A percentile compares a stretch with the other conserved stretches of the same genome.
These are phyloP conservation scores for Trichoderma koningiopsis DNA, from an alignment of 2,329 filamentous ascomycete species.

Conservation along the genomic window DNA sequence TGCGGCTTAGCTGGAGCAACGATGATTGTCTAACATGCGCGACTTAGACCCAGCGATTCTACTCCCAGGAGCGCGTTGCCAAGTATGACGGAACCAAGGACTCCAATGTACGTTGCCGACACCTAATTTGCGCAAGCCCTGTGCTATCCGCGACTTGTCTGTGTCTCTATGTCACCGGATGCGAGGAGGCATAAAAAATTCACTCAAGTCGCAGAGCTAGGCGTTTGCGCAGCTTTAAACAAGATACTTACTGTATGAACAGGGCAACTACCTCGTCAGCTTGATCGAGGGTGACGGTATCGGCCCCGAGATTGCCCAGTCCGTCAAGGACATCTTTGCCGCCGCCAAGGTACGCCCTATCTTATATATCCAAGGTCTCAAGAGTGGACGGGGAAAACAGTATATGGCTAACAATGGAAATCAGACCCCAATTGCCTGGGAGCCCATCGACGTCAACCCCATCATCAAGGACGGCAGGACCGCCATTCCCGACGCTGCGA, in stretches of 20 bases:
- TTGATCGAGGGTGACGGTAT: conserved; percentile 99
- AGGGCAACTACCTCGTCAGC: conserved; percentile 95
- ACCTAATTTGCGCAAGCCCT: conserved; percentile 25
- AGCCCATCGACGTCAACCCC: conserved; percentile 94
- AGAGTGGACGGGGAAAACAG: not conserved
- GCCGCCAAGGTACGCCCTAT: conserved; percentile 75
- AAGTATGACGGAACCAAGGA: conserved; percentile 93
- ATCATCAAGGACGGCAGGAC: conserved; percentile 94
- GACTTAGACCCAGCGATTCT: conserved; percentile 59
- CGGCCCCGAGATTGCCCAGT: conserved; percentile 94
- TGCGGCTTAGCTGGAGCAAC: not conserved
- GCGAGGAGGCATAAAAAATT: conserved; percentile 40
- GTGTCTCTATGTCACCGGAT: conserved; percentile 30
- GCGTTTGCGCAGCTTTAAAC: conserved; percentile 13
- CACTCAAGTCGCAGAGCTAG: conserved; percentile 39
- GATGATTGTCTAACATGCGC: not conserved
- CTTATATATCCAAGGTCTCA: not conserved
- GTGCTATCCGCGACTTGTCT: conserved; percentile 25
- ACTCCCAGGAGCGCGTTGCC: conserved; percentile 75
- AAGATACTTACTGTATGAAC: conserved; percentile 33
- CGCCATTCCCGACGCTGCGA: conserved; percentile 88
- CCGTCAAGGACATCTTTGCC: conserved; percentile 97
- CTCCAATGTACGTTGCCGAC: conserved; percentile 68
- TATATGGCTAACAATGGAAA: conserved; percentile 32
- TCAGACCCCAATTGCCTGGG: conserved; percentile 91